Evolutionary conservation across 768 basidiomycete genomes (phyloP), one percentile per base, ranked within the genome.

Genomic region (Chiua virens): DNA sequence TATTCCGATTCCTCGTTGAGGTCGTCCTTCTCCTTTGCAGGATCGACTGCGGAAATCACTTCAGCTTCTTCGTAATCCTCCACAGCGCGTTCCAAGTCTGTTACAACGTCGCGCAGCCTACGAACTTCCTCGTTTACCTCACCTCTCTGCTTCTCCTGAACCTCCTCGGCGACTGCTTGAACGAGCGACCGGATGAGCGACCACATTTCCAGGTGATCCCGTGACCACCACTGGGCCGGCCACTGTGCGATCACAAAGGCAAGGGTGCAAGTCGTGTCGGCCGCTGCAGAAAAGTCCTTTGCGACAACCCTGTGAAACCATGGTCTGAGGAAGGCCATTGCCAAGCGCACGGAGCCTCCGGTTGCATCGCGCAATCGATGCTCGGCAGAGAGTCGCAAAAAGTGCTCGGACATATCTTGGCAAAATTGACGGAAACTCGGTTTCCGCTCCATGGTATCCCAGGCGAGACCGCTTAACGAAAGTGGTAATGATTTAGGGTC

Each of bases 381-480:
- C 48, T 87, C 84, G 27, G 74, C 57, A 1, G 82, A 70, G 49
- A 81, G 73, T 39, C 71, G 76, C 42, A 82, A 67, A 70, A 88
- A 90, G 27, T 76, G 75, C 42, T 78, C 79, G 4, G 85, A 79
- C 76, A 85, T 82, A 18, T 81, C 79, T 59, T 80, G 80, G 69
- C 87, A 89, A 66, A 90, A 90, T 50, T 80, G 77, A 37, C 80
- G 81, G 69, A 80, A 90, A 64, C 73, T 82, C 17, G 77, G 71
- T 61, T 84, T 86, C 63, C 78, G 79, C 37, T 75, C 75, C 10
- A 76, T 72, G 55, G 80, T 82, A 53, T 85, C 78, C 86, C 86
- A 77, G 18, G 73, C 64, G 22, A 79, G 56, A 22, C 56, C 47
- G n/a, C 72, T 66, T 59, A 80, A 68, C 7, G 72, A 66, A 23